Conservation (phyloP, 2,329 filamentous ascomycete genomes). For the Penicillium sp. region DNA sequence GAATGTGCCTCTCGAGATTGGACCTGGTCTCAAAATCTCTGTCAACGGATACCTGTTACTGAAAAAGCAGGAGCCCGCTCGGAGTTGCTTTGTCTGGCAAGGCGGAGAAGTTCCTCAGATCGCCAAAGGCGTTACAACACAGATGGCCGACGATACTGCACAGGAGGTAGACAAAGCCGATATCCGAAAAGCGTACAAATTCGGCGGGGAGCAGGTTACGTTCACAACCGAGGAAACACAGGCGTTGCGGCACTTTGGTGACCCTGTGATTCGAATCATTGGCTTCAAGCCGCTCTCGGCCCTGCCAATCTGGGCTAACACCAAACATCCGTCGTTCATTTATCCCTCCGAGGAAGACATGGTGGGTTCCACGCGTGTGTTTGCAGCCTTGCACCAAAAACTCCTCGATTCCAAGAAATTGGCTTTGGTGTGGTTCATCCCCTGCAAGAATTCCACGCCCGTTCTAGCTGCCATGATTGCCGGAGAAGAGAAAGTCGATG, state of each 20-base stretch:
- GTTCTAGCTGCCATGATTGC: slow-evolving; percentile 79
- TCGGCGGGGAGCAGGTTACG: slow-evolving; percentile 84
- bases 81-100: slow-evolving; percentile 85
- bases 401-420: slow-evolving; percentile 77
- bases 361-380: slow-evolving; percentile 88
- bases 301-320: slow-evolving; percentile 79
- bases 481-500: slow-evolving; percentile 66
- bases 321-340: slow-evolving; percentile 86
- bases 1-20: slow-evolving; percentile 83
- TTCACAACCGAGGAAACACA: slow-evolving; percentile 85
- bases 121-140: slow-evolving; percentile 70
- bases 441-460: slow-evolving; percentile 77
- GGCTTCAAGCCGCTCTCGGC: slow-evolving; percentile 83
- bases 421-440: slow-evolving; percentile 85
- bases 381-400: slow-evolving; percentile 87
- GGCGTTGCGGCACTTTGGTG: slow-evolving; percentile 74
- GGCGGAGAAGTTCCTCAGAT: slow-evolving; percentile 85
- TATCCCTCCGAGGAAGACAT: slow-evolving; percentile 91
- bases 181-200: slow-evolving; percentile 91
- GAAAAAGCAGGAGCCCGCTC: slow-evolving; percentile 76
- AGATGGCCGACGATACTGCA: slow-evolving; percentile 75
- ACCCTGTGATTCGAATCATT: slow-evolving; percentile 81
- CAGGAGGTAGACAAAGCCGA: slow-evolving; percentile 77
- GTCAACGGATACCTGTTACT: slow-evolving; percentile 91
- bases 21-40: slow-evolving; percentile 79